Percentiles rank a stretch among this genome's conserved stretches.
These are phyloP conservation scores for Thelephora aurantiotincta DNA, from an alignment of 768 basidiomycete genomes.

Conservation along the genomic window DNA sequence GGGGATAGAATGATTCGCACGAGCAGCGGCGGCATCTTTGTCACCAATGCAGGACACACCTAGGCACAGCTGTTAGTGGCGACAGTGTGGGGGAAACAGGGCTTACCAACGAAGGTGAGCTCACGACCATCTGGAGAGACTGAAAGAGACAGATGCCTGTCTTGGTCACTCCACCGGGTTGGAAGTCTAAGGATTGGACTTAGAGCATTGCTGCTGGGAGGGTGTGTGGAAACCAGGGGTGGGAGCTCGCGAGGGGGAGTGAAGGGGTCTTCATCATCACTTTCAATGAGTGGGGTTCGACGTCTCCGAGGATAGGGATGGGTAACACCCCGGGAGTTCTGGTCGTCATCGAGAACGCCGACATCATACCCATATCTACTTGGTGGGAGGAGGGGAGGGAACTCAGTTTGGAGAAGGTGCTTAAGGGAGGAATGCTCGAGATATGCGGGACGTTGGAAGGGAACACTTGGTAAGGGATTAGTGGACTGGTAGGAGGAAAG, in stretches of 20 bases:
- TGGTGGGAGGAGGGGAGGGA: conserved; percentile 24
- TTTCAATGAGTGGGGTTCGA: conserved; percentile 26
- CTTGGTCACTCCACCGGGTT: conserved; percentile 67
- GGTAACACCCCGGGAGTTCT: conserved; percentile 3
- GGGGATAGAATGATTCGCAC: conserved; percentile 68
- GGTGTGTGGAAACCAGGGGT: conserved; percentile 7
- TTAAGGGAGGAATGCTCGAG: conserved; percentile 66
- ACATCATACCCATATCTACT: conserved; percentile 6
- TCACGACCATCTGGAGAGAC: conserved; percentile 64
- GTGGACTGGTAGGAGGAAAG: conserved; percentile 15
- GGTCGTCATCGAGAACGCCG: conserved; percentile 6
- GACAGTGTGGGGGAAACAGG: neutral
- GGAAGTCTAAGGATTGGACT: conserved; percentile 40
- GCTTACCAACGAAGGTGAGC: conserved; percentile 51
- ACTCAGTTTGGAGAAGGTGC: conserved; percentile 47
- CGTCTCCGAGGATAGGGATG: conserved; percentile 15
- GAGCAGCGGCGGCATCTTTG: conserved; percentile 73
- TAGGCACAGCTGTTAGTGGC: conserved; percentile 11
- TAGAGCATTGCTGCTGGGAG: conserved; percentile 8
- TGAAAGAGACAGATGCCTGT: conserved; percentile 40
- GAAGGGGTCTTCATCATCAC: conserved; percentile 50
- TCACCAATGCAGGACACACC: conserved; percentile 47
- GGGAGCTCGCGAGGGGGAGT: conserved; percentile 27
- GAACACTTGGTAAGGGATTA: conserved; percentile 17
- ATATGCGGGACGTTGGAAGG: conserved; percentile 59